phyloP scores from a whole-genome alignment of 257 asterid genomes.

The Nicotiana obtusifolia region DNA sequence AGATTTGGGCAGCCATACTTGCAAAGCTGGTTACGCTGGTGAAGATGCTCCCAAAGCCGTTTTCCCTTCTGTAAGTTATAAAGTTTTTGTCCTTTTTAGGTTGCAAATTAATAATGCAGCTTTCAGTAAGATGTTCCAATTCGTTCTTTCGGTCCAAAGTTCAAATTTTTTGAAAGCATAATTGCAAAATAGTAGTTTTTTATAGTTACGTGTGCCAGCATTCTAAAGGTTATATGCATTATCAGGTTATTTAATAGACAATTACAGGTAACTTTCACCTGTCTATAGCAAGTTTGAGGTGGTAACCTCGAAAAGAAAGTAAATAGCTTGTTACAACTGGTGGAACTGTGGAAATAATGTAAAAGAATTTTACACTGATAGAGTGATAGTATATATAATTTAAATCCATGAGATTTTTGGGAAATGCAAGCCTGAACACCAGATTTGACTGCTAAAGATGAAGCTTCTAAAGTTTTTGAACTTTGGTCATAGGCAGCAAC shows the following conservation, averaged over 20 bases:
- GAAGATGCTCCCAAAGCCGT: constrained; percentile 99
- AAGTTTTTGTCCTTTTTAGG: not conserved
- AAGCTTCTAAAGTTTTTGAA: not conserved
- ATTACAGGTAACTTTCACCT: not conserved
- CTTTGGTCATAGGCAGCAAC: not conserved
- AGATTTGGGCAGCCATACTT: constrained; percentile 94
- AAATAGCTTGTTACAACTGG: not conserved
- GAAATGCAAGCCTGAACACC: not conserved
- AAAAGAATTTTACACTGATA: not conserved
- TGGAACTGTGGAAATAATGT: not conserved
- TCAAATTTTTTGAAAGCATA: not conserved
- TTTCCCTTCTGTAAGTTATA: constrained; percentile 72
- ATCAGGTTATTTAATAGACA: not conserved
- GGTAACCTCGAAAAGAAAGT: not conserved
- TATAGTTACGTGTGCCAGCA: not conserved
- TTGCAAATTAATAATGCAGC: not conserved
- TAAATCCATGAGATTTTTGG: not conserved
- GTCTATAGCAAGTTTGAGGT: not conserved
- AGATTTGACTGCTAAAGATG: not conserved
- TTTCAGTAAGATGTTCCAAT: not conserved
- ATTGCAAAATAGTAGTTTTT: not conserved
- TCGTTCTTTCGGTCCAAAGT: not conserved
- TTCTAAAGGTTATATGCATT: not conserved
- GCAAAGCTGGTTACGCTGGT: constrained; percentile 99
- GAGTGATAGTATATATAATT: not conserved